Base-by-base conservation (phyloP, 176 grass and related monocot species). In the Cocos nucifera region DNA sequence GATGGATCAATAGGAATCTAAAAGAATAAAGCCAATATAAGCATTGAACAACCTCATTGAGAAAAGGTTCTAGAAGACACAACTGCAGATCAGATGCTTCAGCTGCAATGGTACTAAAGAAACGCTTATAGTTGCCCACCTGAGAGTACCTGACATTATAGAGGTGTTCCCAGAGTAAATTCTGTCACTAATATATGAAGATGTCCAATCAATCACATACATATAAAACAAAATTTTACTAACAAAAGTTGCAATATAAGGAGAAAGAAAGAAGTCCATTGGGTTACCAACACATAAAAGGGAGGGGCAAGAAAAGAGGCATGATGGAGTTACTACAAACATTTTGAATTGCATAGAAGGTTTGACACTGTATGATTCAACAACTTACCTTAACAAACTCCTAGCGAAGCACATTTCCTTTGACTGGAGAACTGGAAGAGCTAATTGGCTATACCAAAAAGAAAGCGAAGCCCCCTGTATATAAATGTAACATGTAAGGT, bases 351-450 rank as follows among this genome's bases (percentile, higher is more conserved):
- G 35, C 35, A 44, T 1, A 44, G 35, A 44, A 44, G 35, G 32
- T 35, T 14, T 3, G 35, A 44, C 7, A 44, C 2, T 15, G 32
- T 49, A 58, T 35, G 58, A 27, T 73, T 54, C 1, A 50, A 59
- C 17, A 71, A 52, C 15, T 75, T 78, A 91, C 93, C 93, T 91
- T 53, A 91, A 80, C n/a, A 92, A 53, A 72, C 29, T 71, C 86
- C 76, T 88, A 68, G 84, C 87, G 80, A 97, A 87, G 73, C 65
- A 62, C 84, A 97, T 82, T 88, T 97, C 78, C 57, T 91, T 89
- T 28, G 83, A 79, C 44, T 24, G 59, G 65, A 87, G 71, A 62
- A 85, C 39, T 67, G 69, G 68, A 78, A 58, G 17, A 67, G 69
- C 5, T 78, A 91, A 76, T 64, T 78, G 80, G 32, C 78, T 18